Base-by-base conservation (phyloP, 139 green algal species). In the Coccomyxa sp. region DNA sequence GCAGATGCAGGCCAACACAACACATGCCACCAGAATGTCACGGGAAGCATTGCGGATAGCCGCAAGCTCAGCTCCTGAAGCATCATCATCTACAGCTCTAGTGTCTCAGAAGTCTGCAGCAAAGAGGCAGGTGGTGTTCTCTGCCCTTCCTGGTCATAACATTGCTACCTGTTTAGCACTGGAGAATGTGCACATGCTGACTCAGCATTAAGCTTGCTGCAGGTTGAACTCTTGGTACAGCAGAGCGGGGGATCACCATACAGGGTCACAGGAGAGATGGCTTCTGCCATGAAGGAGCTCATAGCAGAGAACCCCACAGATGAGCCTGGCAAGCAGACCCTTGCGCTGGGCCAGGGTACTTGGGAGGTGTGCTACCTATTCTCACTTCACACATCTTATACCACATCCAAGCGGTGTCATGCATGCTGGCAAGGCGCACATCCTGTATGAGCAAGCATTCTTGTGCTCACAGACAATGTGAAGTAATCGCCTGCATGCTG, bases 281-380 rank as follows among this genome's bases (percentile, higher is more conserved):
- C 33, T 44, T 31, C 77, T n/a, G 77, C 58, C 39, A 68, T 82
- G 7, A 41, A 78, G 12, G 36, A 5, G 7, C 39, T 82, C 31
- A 64, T 82, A 5, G 78, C 78, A 33, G 68, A n/a, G 7, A 82
- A 75, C 70, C 31, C 68, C 7, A 68, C 44, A 36, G 22, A 16
- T 14, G 22, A 38, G 9, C 78, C 78, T 35, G 78, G 78, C 16
- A 24, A 29, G 7, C 69, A 3, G 1, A 78, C 68, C 29, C 27
- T 78, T 8, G 54, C 8, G 14, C 27, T 71, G 9, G 78, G 79
- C 5, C 55, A 78, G 27, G 79, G 79, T 24, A 77, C 40, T 24
- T 84, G 79, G 79, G 44, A 74, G 64, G 77, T 81, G 77, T 22
- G 24, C 64, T 16, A n/a, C 29, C 50, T 22, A 64, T 31, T 2